phyloP scores from a whole-genome alignment of 495 filamentous ascomycete genomes.

The Amorphotheca resinae region DNA sequence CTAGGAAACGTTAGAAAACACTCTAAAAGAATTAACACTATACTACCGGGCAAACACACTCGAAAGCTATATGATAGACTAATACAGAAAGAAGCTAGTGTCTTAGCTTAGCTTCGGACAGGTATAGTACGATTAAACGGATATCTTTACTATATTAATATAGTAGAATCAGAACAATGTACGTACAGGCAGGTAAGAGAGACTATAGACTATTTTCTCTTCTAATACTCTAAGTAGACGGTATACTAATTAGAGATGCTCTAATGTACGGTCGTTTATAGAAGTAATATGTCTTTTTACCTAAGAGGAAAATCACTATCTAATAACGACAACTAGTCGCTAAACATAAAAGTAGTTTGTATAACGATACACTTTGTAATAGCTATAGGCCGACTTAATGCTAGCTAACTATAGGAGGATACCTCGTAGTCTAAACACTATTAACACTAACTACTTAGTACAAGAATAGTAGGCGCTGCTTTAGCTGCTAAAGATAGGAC shows the following conservation, averaged over 20 bases:
- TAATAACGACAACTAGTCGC: not conserved
- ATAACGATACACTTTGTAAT: not conserved
- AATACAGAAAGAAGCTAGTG: not conserved
- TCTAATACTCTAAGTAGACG: not conserved
- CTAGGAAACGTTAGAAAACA: constrained; percentile 20
- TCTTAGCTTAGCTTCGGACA: not conserved
- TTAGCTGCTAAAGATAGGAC: constrained; percentile 4
- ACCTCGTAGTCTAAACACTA: not conserved
- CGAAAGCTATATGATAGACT: constrained; percentile 6
- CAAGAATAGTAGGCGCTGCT: constrained; percentile 11
- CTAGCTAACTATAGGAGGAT: not conserved
- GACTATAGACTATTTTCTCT: not conserved
- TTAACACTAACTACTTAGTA: not conserved
- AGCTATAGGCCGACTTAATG: not conserved
- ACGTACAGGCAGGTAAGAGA: not conserved
- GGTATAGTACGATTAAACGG: not conserved
- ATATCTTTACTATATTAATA: not conserved
- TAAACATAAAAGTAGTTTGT: not conserved
- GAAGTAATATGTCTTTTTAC: not conserved
- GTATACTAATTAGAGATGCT: not conserved
- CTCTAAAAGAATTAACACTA: constrained; percentile 22
- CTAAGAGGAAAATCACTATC: not conserved
- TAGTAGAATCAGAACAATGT: not conserved
- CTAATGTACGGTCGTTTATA: not conserved
- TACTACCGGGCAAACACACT: constrained; percentile 25